Conservation (phyloP, 441 rosid species). For the Cnidoscolus chayamansa region DNA sequence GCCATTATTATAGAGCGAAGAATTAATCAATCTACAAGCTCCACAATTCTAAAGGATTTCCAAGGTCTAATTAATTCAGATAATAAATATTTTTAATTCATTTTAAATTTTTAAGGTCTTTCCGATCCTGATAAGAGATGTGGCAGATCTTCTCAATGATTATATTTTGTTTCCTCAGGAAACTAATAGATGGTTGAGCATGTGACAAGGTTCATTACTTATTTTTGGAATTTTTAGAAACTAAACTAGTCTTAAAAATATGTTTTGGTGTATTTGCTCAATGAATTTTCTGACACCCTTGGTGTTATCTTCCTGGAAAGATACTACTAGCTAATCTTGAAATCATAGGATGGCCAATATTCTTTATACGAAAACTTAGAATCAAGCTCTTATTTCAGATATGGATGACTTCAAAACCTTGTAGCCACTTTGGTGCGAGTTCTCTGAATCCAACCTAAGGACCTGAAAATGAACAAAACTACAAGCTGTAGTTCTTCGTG, state of each 20-base stretch:
- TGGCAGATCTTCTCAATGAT: background rate
- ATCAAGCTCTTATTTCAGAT: background rate
- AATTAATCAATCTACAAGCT: constrained; percentile 53
- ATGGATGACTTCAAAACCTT: background rate
- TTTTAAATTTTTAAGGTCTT: constrained; percentile 1
- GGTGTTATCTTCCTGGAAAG: background rate
- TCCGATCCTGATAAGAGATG: constrained; percentile 8
- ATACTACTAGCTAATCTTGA: constrained; percentile 2
- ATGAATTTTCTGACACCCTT: background rate
- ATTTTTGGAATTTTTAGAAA: background rate
- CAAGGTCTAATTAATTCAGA: constrained; percentile 42
- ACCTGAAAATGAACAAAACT: background rate
- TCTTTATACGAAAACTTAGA: background rate
- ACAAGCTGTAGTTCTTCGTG: constrained; percentile 14
- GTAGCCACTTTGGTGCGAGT: background rate
- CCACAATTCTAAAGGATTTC: constrained; percentile 57
- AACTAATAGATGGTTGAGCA: background rate
- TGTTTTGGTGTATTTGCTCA: background rate
- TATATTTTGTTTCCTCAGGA: background rate
- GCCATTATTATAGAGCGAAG: constrained; percentile 64
- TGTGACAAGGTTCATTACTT: background rate
- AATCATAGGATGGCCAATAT: background rate
- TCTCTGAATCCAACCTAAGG: background rate
- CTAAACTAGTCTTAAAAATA: background rate
- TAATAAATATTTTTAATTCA: constrained; percentile 10